Conservation (phyloP, 2,329 filamentous ascomycete genomes). For the Emmonsiellopsis sp. region DNA sequence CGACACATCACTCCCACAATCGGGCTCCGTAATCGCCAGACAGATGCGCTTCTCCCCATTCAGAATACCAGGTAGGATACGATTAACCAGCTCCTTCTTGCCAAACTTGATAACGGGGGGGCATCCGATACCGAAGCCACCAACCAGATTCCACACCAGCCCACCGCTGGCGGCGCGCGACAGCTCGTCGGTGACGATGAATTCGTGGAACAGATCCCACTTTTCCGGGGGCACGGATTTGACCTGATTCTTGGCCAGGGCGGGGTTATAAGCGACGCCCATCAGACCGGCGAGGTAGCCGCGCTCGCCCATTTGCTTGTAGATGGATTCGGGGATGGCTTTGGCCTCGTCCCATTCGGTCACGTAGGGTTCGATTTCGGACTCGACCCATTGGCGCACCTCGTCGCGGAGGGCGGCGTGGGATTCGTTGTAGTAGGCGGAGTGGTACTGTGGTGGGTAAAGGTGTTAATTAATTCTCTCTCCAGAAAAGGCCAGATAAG, state of each 20-base stretch:
- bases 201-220: conserved; percentile 98
- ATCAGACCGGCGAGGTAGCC: conserved; percentile 89
- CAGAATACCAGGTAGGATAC: conserved; percentile 80
- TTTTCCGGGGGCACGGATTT: conserved; percentile 74
- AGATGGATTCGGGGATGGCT: conserved; percentile 77
- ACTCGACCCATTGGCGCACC: conserved; percentile 84
- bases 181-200: conserved; percentile 90
- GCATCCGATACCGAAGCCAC: conserved; percentile 91
- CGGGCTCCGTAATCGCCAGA: conserved; percentile 91
- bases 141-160: conserved; percentile 93
- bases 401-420: conserved; percentile 87
- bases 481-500: background rate
- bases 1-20: conserved; percentile 90
- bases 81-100: conserved; percentile 71
- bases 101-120: conserved; percentile 90
- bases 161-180: conserved; percentile 82
- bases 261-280: conserved; percentile 65
- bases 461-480: conserved; percentile 6
- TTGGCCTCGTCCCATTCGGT: conserved; percentile 96
- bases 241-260: conserved; percentile 63
- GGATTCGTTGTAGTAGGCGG: conserved; percentile 90
- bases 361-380: conserved; percentile 80
- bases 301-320: conserved; percentile 88
- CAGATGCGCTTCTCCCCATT: conserved; percentile 95
- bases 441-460: conserved; percentile 61